These are phyloP conservation scores for Coix lacrymajobi DNA, from an alignment of 176 grass and related monocot genomes.

Conservation along the genomic window DNA sequence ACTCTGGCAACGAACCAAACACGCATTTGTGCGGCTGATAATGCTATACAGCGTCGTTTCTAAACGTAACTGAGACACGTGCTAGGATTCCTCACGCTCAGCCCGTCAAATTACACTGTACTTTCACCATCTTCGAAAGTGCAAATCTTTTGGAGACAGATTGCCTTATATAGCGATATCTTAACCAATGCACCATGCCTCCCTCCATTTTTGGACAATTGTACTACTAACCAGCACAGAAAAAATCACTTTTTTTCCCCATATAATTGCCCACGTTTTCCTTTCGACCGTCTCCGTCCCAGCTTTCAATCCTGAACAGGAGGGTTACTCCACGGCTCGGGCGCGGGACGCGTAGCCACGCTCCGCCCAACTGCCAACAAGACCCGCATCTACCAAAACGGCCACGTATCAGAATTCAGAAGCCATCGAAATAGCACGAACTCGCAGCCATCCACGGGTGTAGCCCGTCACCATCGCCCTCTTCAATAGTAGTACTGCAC, in stretches of 20 bases:
- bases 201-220: neutral
- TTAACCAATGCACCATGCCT: neutral
- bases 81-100: neutral
- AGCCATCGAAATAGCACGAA: neutral
- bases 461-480: neutral
- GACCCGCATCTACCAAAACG: neutral
- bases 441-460: neutral
- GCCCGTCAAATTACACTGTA: neutral
- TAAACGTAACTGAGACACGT: neutral
- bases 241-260: neutral
- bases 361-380: slow-evolving; percentile 19
- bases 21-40: too few species aligned
- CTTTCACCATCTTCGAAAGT: neutral
- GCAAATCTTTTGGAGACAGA: neutral
- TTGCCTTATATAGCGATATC: neutral
- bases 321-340: neutral
- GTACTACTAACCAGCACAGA: neutral
- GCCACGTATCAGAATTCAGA: neutral
- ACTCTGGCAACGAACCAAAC: too few species aligned
- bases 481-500: slow-evolving; percentile 15
- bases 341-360: too few species aligned
- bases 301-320: neutral
- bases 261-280: neutral
- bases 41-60: neutral
- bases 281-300: neutral